A percentile compares a stretch with the other conserved stretches of the same genome.
Evolutionary conservation across 2,329 filamentous ascomycete species (phyloP).

Genomic region (Botrytis deweyae): DNA sequence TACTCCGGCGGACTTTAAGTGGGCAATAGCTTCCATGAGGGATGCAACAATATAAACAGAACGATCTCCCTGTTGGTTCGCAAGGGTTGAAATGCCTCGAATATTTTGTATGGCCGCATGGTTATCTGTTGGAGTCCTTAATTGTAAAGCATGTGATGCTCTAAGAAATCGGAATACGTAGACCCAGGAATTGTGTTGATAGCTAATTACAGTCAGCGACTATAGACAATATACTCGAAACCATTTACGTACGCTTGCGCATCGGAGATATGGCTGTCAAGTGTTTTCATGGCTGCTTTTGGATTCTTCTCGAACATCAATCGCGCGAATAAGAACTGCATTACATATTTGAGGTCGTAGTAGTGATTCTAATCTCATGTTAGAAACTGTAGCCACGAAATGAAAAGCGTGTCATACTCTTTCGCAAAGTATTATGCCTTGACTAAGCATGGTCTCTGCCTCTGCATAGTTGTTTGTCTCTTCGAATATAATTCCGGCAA

Average conservation of each 20-base stretch:
- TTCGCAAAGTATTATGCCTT: slow-evolving; percentile 68
- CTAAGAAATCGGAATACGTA: slow-evolving; percentile 77
- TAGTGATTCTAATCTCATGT: slow-evolving; percentile 49
- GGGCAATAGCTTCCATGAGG: slow-evolving; percentile 66
- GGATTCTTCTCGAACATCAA: slow-evolving; percentile 68
- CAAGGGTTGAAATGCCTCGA: slow-evolving; percentile 59
- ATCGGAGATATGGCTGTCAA: slow-evolving; percentile 68
- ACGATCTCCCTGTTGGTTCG: slow-evolving; percentile 59
- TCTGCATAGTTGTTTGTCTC: slow-evolving; percentile 76
- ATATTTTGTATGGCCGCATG: slow-evolving; percentile 66
- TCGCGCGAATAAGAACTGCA: slow-evolving; percentile 71
- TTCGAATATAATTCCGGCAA: slow-evolving; percentile 67
- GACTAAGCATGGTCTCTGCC: slow-evolving; percentile 69
- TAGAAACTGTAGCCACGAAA: background rate
- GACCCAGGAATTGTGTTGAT: slow-evolving; percentile 68
- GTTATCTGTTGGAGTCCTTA: slow-evolving; percentile 58
- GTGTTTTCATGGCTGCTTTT: slow-evolving; percentile 69
- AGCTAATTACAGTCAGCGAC: slow-evolving; percentile 39
- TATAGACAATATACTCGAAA: slow-evolving; percentile 1
- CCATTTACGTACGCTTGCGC: slow-evolving; percentile 57
- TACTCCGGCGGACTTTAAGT: slow-evolving; percentile 62
- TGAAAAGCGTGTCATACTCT: slow-evolving; percentile 46
- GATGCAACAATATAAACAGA: slow-evolving; percentile 65
- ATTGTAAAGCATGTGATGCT: slow-evolving; percentile 65
- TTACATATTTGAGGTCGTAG: slow-evolving; percentile 70